phyloP scores from a whole-genome alignment of 495 filamentous ascomycete species.

The Cudoniella acicularis region DNA sequence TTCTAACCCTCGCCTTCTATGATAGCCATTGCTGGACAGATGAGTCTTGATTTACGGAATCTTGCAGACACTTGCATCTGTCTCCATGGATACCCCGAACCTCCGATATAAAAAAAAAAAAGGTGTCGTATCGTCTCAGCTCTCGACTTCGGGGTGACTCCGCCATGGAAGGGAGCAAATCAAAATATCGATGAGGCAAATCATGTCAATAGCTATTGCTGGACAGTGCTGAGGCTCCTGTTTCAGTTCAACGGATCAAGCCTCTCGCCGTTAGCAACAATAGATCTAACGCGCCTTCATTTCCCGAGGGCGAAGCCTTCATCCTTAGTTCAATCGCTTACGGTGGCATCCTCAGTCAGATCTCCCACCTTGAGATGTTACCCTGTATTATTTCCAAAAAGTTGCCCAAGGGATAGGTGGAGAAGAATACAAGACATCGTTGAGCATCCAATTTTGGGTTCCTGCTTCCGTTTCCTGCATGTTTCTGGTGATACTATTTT shows the following conservation, averaged over 20 bases:
- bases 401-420: too few relatives aligned
- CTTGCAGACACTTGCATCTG: conserved; percentile 63
- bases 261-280: background rate
- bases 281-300: background rate
- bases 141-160: conserved; percentile 52
- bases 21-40: too few relatives aligned
- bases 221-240: conserved; percentile 29
- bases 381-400: too few relatives aligned
- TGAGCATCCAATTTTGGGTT: too few relatives aligned
- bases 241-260: background rate
- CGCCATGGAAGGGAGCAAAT: conserved; percentile 53
- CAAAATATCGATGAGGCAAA: conserved; percentile 40
- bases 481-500: too few relatives aligned
- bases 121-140: conserved; percentile 62
- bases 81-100: conserved; percentile 62
- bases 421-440: too few relatives aligned
- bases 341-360: background rate
- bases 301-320: conserved; percentile 8
- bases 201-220: conserved; percentile 60
- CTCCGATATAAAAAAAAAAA: conserved; percentile 55
- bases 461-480: too few relatives aligned
- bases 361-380: background rate
- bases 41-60: conserved; percentile 73
- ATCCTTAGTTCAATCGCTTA: too few relatives aligned
- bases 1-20: too few relatives aligned